Percentiles rank a stretch among this genome's conserved stretches.
Conservation (phyloP, 2,329 filamentous ascomycete species). For the Bipolaris sorokiniana region DNA sequence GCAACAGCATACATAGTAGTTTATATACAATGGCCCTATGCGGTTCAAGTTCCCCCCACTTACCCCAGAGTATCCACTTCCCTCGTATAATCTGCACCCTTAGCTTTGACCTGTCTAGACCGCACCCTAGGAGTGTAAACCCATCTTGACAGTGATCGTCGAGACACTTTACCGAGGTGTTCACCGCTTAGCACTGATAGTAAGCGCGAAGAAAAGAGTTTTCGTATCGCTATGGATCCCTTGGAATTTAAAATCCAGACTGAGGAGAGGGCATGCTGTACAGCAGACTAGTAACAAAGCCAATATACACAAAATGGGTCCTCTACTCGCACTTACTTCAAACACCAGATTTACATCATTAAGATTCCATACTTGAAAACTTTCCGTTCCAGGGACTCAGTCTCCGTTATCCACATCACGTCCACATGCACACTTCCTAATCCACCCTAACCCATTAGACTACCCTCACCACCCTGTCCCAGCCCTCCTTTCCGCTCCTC, state of each 20-base stretch:
- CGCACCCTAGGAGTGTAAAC: background rate
- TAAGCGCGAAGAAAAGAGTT: background rate
- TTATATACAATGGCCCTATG: too few relatives aligned
- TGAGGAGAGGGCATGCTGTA: too few relatives aligned
- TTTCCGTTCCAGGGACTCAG: too few relatives aligned
- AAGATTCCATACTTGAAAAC: too few relatives aligned
- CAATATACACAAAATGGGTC: too few relatives aligned
- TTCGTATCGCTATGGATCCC: background rate
- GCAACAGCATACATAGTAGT: too few relatives aligned
- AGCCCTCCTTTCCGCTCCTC: background rate
- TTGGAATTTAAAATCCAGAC: background rate
- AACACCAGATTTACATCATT: too few relatives aligned
- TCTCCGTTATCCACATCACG: too few relatives aligned
- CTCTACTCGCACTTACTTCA: too few relatives aligned
- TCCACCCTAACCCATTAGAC: too few relatives aligned
- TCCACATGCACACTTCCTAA: background rate
- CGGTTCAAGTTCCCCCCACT: background rate
- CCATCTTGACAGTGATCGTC: background rate
- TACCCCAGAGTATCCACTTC: background rate
- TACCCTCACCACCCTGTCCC: background rate
- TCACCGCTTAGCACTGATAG: background rate
- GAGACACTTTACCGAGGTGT: background rate
- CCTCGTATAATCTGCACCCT: background rate
- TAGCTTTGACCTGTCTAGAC: background rate
- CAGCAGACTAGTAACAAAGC: too few relatives aligned